Percentiles rank a stretch among this genome's conserved stretches.
Evolutionary conservation across 176 grass and related monocot genomes (phyloP).

Genomic region (Areca catechu): DNA sequence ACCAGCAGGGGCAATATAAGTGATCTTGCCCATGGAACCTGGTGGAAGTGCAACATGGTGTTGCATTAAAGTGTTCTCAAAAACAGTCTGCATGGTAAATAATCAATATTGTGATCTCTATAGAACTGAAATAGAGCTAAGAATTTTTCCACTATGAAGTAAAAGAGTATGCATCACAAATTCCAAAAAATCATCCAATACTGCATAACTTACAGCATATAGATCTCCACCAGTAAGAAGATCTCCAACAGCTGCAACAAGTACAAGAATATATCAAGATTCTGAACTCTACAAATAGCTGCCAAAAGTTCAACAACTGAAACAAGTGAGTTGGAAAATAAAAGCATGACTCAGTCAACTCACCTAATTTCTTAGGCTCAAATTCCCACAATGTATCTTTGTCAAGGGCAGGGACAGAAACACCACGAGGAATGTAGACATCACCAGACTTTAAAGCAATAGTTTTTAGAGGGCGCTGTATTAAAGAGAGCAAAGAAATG

Average conservation of each 20-base stretch:
- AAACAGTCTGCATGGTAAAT: conserved; percentile 31
- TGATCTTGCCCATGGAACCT: conserved; percentile 74
- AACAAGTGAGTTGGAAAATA: conserved; percentile 15
- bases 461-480: conserved; percentile 72
- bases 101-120: conserved; percentile 13
- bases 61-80: conserved; percentile 68
- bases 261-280: background rate
- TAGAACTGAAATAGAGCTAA: background rate
- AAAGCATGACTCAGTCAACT: background rate
- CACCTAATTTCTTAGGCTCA: conserved; percentile 58
- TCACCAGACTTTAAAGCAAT: conserved; percentile 84
- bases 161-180: no score
- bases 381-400: conserved; percentile 78
- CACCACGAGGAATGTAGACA: conserved; percentile 88
- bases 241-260: conserved; percentile 50
- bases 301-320: conserved; percentile 53
- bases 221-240: conserved; percentile 60
- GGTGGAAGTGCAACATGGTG: conserved; percentile 74
- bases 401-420: conserved; percentile 82
- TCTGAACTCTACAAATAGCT: background rate
- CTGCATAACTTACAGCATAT: conserved; percentile 50
- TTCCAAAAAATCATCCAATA: no score
- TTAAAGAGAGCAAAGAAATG: conserved; percentile 6
- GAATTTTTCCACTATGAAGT: no score
- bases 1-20: conserved; percentile 51